phyloP scores from a whole-genome alignment of 306 rosid genomes.

The Trifolium dubium region DNA sequence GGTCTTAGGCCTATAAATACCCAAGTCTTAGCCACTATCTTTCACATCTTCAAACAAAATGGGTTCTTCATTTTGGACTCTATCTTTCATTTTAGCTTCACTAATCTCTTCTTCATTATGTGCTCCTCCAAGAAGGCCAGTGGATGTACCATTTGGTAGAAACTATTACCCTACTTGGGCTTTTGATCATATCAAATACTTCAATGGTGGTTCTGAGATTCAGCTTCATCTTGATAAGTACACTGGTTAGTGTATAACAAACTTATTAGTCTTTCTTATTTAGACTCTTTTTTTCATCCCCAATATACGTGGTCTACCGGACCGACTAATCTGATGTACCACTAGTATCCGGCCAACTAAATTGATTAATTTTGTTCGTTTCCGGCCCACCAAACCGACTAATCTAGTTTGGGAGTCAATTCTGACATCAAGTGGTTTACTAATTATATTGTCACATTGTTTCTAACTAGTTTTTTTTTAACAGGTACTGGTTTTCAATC shows the following conservation, averaged over 20 bases:
- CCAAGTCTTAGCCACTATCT: not conserved
- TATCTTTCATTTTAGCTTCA: conserved; percentile 43
- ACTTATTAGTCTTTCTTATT: not conserved
- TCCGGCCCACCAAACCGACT: too few species aligned
- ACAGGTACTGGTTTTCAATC: conserved; percentile 91
- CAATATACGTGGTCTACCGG: too few species aligned
- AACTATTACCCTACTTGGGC: conserved; percentile 90
- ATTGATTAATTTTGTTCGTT: too few species aligned
- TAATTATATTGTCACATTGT: not conserved
- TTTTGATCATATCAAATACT: conserved; percentile 83
- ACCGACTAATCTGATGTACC: too few species aligned
- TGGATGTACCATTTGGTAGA: conserved; percentile 67
- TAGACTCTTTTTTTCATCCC: not conserved
- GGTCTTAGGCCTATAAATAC: conserved; percentile 31
- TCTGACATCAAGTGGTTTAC: too few species aligned
- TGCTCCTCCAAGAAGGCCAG: conserved; percentile 51
- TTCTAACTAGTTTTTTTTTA: not conserved
- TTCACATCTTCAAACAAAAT: conserved; percentile 34
- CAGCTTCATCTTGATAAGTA: conserved; percentile 78
- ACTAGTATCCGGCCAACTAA: too few species aligned
- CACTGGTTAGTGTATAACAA: conserved; percentile 55
- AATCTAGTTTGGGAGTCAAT: too few species aligned
- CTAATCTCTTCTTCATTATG: conserved; percentile 43
- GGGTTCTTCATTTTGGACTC: conserved; percentile 43
- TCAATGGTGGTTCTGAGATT: conserved; percentile 74